Evolutionary conservation across 2,329 filamentous ascomycete species (phyloP), one percentile per base, ranked within the genome.

Genomic region (Chaetomium sp.): DNA sequence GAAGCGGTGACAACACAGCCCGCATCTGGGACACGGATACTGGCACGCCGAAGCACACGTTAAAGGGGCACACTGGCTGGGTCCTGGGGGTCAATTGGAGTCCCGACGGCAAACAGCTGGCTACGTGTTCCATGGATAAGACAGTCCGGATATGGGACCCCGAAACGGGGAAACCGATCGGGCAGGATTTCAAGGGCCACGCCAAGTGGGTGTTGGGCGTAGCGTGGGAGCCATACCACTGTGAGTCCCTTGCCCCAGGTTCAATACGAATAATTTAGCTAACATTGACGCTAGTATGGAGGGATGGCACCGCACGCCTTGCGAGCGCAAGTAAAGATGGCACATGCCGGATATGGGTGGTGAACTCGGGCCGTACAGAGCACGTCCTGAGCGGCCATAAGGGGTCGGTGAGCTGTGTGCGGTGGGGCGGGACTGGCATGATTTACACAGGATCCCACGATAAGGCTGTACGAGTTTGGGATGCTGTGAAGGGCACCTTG

Each of bases 21-120:
- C 83, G 94, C 63, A 89, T 98, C 79, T 97, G 92, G 92, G 93
- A 99, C 73, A 93, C 92, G 57, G 92, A 97, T 72, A 97, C 93
- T 0, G 93, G 93, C 56, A 97, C 93, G 12, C 93, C 93, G 0
- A 85, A 92, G 67, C 86, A 91, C 76, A 98, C 93, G 0, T 79
- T 98, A 57, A 90, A 92, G 71, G 93, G 93, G 0, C 95, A 98
- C 76, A 89, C 89, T 2, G 90, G 90, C 66, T 97, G 93, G 93
- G 93, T 98, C 3, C 78, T 98, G 63, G 91, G 88, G 1, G 92
- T 97, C 3, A 87, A 88, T 62, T 98, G 92, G 87, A 93, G 91
- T 16, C 92, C 93, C 0, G 92, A 97, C 73, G 92, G 90, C 12
- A 83, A 84, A 31, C 85, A 89, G 53, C 85, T 98, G 58, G 94